Base-by-base conservation (phyloP, 148 eudicot genomes). In the Beta vulgaris region DNA sequence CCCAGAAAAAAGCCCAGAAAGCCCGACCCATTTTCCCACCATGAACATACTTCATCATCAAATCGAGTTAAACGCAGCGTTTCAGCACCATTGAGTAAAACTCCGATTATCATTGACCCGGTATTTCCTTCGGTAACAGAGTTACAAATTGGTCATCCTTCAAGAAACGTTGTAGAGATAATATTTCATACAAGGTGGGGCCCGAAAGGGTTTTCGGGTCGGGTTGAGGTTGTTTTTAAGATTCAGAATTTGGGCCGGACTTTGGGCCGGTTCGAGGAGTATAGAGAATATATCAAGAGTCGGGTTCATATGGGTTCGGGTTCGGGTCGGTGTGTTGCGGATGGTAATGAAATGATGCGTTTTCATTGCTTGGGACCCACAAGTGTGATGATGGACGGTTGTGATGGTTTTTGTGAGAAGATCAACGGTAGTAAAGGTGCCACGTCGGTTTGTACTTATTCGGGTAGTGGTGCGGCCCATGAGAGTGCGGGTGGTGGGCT, bases 321-420 rank as follows among this genome's bases (percentile, higher is more conserved):
- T 85, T 88, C 39, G 89, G 98, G 57, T 87, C n/a, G 98, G 58
- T 94, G 98, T 67, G 85, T 82, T 19, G 98, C 96, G 36, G 98
- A 94, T 68, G 98, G 98, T 68, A 94, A 94, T 29, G 98, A 94
- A 84, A 93, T 94, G 78, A 94, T 94, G 98, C 69, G 96, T 78
- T 94, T 94, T 36, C 90, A 86, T 31, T 90, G 92, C 73, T 69
- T 90, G 31, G 98, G 98, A 0, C 83, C 89, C 34, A 80, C 90
- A 0, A 14, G 66, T 10, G 86, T 79, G 23, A 61, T 73, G 63
- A 80, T 78, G 49, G 85, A 80, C 39, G 73, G 81, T 3, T 83
- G 86, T 31, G 88, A 87, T 19, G 86, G 86, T 51, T 44, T 84
- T 69, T 88, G 87, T 79, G 74, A 75, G 14, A 77, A 75, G 14